Base-by-base conservation (phyloP, 305 asterid genomes). In the Plantago coronopus region DNA sequence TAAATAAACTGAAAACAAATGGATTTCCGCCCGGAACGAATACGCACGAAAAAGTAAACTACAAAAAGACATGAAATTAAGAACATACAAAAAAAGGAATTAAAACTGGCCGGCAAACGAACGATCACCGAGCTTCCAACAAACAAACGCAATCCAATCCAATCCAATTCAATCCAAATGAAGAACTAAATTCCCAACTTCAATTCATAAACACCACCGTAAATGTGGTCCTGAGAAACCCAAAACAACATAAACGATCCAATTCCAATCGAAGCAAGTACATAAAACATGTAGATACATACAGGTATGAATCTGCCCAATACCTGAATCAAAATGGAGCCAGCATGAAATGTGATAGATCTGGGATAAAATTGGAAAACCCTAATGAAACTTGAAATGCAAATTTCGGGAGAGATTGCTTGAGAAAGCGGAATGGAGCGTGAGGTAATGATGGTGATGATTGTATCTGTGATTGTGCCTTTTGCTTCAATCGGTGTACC, bases 361-460 rank as follows among this genome's bases (percentile, higher is more conserved):
- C 58, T 53, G 58, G 21, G 25, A 12, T 2, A 4, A 4, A 47
- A 47, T n/a, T 44, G 48, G 34, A 50, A 53, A 53, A 53, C 58
- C 58, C 58, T 53, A 53, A 21, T 51, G 16, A 8, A 53, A 42
- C 58, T 23, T 53, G 34, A 37, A 53, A 23, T 50, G 18, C 16
- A 23, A 15, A 20, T 3, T 53, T 53, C 16, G n/a, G n/a, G 40
- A 12, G 15, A 19, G 58, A 53, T 53, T 53, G 58, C 58, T 53
- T 53, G 29, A 53, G 21, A 53, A 53, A 53, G 31, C 38, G 57
- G 40, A 53, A 53, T 53, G 58, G 58, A 53, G 58, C 58, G 58
- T 53, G 20, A 1, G 58, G 58, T 51, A 51, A 51, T 51, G 57
- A 27, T 53, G 42, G 34, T 53, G 57, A 51, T 51, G 57, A 51